Evolutionary conservation across 192 early-diverging fungal genomes (phyloP).

Genomic region (Chytriomyces sp.): DNA sequence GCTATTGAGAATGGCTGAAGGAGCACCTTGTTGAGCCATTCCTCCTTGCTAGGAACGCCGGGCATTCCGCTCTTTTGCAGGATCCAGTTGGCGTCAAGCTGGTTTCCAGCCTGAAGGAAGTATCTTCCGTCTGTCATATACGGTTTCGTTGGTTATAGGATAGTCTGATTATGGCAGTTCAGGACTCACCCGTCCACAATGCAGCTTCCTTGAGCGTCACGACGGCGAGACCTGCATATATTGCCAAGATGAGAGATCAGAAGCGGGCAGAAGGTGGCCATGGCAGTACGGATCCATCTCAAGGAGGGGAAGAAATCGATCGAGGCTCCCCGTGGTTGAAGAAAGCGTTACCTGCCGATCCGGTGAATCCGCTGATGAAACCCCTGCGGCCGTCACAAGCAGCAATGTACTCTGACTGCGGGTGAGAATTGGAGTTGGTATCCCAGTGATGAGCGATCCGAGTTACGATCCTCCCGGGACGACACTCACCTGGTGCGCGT

Average conservation of each 20-base stretch:
- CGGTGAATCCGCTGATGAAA: slow-evolving; percentile 94
- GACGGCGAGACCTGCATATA: slow-evolving; percentile 69
- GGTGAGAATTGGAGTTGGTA: neutral
- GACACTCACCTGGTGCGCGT: slow-evolving; percentile 86
- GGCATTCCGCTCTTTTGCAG: slow-evolving; percentile 91
- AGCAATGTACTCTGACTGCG: slow-evolving; percentile 85
- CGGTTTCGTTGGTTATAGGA: too few species aligned
- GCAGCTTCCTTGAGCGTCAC: slow-evolving; percentile 77
- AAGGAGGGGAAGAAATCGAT: neutral
- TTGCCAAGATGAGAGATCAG: too few species aligned
- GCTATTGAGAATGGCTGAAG: neutral
- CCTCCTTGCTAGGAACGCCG: slow-evolving; percentile 86
- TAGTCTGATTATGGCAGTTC: too few species aligned
- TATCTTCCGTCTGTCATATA: slow-evolving; percentile 97
- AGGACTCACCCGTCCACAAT: too few species aligned
- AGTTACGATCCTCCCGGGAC: neutral
- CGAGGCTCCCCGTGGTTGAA: neutral
- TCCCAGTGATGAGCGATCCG: neutral
- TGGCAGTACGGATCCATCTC: too few species aligned
- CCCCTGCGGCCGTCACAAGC: slow-evolving; percentile 82
- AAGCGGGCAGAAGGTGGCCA: neutral
- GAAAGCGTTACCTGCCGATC: slow-evolving; percentile 82
- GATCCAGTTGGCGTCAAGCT: slow-evolving; percentile 91
- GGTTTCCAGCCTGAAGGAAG: slow-evolving; percentile 91
- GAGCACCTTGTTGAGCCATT: slow-evolving; percentile 70